Evolutionary conservation across 176 grass and related monocot genomes (phyloP).

Genomic region (Hordeum vulgare): DNA sequence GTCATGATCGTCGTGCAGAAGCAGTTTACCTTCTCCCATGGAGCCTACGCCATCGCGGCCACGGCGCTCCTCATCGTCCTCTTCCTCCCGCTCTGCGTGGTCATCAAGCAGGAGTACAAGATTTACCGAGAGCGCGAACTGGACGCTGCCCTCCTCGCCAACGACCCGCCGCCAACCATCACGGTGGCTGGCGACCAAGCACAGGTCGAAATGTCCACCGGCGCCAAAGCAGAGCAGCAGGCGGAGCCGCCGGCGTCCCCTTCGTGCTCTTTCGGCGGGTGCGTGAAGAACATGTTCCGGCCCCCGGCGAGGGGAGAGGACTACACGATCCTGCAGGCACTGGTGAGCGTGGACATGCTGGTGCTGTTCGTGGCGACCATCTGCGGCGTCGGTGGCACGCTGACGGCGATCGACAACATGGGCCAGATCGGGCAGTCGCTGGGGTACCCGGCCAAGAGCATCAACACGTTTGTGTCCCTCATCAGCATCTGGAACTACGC

Average conservation of each 20-base stretch:
- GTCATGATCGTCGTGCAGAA: constrained; percentile 27
- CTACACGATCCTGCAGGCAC: constrained; percentile 70
- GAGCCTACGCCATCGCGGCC: background rate
- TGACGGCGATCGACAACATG: constrained; percentile 69
- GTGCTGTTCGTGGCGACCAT: constrained; percentile 44
- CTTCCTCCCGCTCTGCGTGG: background rate
- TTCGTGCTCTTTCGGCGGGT: background rate
- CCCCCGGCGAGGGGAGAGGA: constrained; percentile 60
- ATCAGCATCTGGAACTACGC: constrained; percentile 31
- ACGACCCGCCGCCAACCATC: background rate
- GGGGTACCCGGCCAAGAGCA: constrained; percentile 38
- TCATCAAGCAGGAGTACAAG: constrained; percentile 13
- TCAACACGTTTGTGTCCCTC: constrained; percentile 22
- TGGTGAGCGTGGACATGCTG: constrained; percentile 78
- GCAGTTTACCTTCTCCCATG: background rate
- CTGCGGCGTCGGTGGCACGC: constrained; percentile 42
- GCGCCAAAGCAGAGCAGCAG: background rate
- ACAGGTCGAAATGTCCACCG: background rate
- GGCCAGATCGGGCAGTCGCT: constrained; percentile 57
- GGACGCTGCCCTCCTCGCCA: background rate
- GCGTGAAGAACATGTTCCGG: constrained; percentile 4
- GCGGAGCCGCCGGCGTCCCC: background rate
- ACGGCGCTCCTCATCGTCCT: background rate
- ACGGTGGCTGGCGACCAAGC: background rate
- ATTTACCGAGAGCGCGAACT: background rate